A percentile compares a stretch with the other conserved stretches of the same genome.
Conservation (phyloP, 2,329 filamentous ascomycete species). For the Phyllosticta capitalensis region DNA sequence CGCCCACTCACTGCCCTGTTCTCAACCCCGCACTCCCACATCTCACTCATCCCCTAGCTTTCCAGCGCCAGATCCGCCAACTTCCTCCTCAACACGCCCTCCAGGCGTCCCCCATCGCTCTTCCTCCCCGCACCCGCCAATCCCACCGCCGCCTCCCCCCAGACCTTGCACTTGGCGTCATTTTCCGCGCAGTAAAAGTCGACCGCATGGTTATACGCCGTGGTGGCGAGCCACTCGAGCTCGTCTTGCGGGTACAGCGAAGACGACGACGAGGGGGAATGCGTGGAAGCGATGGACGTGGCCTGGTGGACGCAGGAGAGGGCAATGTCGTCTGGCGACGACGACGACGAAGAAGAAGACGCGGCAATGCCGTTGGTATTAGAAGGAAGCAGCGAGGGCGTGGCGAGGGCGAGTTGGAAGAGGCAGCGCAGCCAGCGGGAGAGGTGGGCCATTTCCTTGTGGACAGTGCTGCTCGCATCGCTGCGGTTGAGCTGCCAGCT, state of each 20-base stretch:
- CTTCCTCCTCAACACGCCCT: background rate
- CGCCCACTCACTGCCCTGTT: background rate
- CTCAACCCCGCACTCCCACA: background rate
- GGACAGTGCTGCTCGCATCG: constrained; percentile 24
- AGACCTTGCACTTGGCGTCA: constrained; percentile 46
- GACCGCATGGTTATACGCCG: constrained; percentile 59
- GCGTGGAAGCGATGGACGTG: background rate
- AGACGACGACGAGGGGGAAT: background rate
- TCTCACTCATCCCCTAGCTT: background rate
- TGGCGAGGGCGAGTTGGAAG: constrained; percentile 55
- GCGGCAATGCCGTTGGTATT: constrained; percentile 14
- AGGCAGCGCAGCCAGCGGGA: constrained; percentile 72
- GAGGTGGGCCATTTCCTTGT: constrained; percentile 45
- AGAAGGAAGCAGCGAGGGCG: background rate
- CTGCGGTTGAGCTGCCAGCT: constrained; percentile 45
- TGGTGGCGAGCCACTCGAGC: constrained; percentile 65
- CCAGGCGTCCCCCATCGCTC: background rate
- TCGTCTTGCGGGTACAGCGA: constrained; percentile 53
- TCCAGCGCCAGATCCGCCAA: background rate
- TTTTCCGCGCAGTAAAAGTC: constrained; percentile 53
- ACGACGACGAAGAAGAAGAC: constrained; percentile 25
- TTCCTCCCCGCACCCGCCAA: constrained; percentile 36
- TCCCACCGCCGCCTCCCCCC: constrained; percentile 54
- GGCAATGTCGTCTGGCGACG: constrained; percentile 2
- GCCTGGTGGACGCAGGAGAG: constrained; percentile 37